phyloP scores from a whole-genome alignment of 2,329 filamentous ascomycete genomes.

The Magnaporthiopsis incrustans region DNA sequence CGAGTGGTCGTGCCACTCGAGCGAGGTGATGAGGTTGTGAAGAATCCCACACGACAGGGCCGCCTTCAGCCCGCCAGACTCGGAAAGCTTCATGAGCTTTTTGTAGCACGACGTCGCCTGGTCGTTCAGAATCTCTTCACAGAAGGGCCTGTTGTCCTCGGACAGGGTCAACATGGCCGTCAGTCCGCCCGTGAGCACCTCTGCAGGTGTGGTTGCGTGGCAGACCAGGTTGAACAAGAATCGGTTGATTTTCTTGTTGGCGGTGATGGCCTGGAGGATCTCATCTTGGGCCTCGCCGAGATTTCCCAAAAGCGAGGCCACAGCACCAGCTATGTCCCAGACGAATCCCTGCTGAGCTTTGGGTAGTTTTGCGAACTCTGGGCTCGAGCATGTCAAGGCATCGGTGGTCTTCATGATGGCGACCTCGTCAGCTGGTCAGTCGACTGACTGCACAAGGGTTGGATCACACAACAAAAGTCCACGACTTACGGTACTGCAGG shows the following conservation, averaged over 20 bases:
- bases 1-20: slow-evolving; percentile 44
- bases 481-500: slow-evolving; percentile 39
- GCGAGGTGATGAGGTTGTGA: slow-evolving; percentile 51
- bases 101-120: slow-evolving; percentile 38
- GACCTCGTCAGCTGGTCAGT: slow-evolving; percentile 10
- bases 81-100: slow-evolving; percentile 39
- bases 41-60: slow-evolving; percentile 53
- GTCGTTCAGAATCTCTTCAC: slow-evolving; percentile 44
- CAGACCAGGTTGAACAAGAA: slow-evolving; percentile 48
- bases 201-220: slow-evolving; percentile 28
- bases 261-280: slow-evolving; percentile 45
- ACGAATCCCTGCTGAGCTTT: slow-evolving; percentile 45
- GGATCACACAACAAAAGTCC: background rate
- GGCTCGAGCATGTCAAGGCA: slow-evolving; percentile 30
- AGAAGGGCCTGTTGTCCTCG: slow-evolving; percentile 50
- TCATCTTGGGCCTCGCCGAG: slow-evolving; percentile 54
- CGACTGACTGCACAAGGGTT: background rate
- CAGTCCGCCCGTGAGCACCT: slow-evolving; percentile 39
- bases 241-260: slow-evolving; percentile 37
- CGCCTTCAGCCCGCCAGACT: slow-evolving; percentile 37
- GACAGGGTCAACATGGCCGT: slow-evolving; percentile 49
- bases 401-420: slow-evolving; percentile 10
- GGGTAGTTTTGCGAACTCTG: slow-evolving; percentile 36
- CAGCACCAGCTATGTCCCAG: slow-evolving; percentile 45
- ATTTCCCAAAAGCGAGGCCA: slow-evolving; percentile 44